Percentiles rank a stretch among this genome's conserved stretches.
Conservation (phyloP, 805 yeast genomes). For the Hanseniaspora mollemarum region DNA sequence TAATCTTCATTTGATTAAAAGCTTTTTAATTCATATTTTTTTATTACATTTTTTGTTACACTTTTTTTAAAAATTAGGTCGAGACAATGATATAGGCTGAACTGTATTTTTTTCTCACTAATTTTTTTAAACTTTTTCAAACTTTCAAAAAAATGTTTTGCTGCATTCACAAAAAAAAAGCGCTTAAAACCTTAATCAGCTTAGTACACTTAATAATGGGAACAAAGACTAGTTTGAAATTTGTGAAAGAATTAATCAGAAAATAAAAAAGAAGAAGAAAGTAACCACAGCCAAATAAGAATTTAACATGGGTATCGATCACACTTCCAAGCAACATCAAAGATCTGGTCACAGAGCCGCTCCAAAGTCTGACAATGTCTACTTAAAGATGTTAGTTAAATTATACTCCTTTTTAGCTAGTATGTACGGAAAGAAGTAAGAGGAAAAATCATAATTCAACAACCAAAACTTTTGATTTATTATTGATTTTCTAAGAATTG, state of each 20-base stretch:
- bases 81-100: too few relatives aligned
- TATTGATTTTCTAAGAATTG: neutral
- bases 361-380: conserved; percentile 98
- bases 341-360: conserved; percentile 95
- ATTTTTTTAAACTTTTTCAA: too few relatives aligned
- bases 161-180: too few relatives aligned
- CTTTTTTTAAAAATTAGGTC: neutral
- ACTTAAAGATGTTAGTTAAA: conserved; percentile 95
- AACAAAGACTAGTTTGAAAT: too few relatives aligned
- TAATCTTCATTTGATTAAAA: too few relatives aligned
- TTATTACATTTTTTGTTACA: neutral
- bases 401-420: conserved; percentile 99
- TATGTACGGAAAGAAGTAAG: conserved; percentile 47
- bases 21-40: neutral
- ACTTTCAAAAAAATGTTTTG: too few relatives aligned
- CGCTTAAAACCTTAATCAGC: too few relatives aligned
- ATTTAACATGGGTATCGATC: conserved; percentile 87
- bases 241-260: too few relatives aligned
- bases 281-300: conserved; percentile 14
- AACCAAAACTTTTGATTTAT: neutral
- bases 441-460: neutral
- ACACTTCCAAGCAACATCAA: conserved; percentile 89
- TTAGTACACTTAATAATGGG: too few relatives aligned
- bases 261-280: conserved; percentile 5
- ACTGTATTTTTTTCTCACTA: too few relatives aligned